Base-by-base conservation (phyloP, 1,284 basidiomycete genomes). In the Apiotrichum akiyoshidainum region DNA sequence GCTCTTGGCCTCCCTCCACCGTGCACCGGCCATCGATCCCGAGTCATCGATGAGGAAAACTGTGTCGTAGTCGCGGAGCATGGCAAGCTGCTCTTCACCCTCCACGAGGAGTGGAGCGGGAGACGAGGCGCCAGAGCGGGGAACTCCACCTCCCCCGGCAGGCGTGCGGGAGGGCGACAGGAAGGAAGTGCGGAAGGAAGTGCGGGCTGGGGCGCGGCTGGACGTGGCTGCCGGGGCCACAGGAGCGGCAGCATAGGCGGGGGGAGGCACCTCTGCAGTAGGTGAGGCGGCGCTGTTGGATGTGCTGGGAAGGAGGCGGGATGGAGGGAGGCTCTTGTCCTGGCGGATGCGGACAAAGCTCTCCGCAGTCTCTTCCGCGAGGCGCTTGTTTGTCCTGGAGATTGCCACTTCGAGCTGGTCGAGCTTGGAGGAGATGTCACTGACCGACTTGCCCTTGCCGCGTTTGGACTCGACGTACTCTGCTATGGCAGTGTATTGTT, bases 1-100 rank as follows among this genome's bases (percentile, higher is more conserved):
- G 33, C 56, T 52, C 22, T 65, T 48, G 0, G 73, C 71, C 49
- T 74, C 61, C 12, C 63, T 52, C 75, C 75, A 78, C 48, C 68
- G 54, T 16, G 64, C 62, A 11, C 74, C 75, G 5, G 68, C 68
- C 72, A 78, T 76, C 8, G 68, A 68, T 0, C 68, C 60, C 40
- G 61, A 63, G 50, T 74, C 72, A 49, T 74, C 70, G 31, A 74
- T 66, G 64, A 78, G 61, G 57, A 77, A 72, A 12, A 75, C 68
- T 10, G 72, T 76, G 47, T 77, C 73, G 51, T 65, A 78, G n/a
- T 66, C 63, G 22, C 58, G 55, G 46, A 78, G 60, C 56, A 70
- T 70, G 46, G 73, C 65, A 13, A 71, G 54, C 12, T 72, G 65
- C 51, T 73, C 67, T 45, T 69, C 70, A 12, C 58, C 65, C 1